Conservation (phyloP, 208 protist species). For the Wallacemonas rigidus region DNA sequence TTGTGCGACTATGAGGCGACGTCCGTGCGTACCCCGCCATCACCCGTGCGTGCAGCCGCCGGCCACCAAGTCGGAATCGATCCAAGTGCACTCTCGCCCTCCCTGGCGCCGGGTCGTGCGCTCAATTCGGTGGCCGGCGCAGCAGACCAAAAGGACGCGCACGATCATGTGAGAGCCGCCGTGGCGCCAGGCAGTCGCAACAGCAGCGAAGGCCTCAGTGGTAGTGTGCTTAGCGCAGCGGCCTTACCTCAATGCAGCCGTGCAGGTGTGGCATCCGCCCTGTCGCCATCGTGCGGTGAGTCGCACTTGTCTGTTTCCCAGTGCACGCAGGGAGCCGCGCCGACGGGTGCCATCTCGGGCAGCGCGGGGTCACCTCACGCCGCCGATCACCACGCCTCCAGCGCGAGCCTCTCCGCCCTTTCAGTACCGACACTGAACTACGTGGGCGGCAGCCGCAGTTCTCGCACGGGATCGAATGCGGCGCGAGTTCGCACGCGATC, state of each 20-base stretch:
- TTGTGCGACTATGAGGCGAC: constrained; percentile 66
- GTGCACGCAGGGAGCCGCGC: constrained; percentile 5
- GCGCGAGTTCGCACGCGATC: not conserved
- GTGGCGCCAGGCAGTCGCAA: not conserved
- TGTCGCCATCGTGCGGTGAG: not conserved
- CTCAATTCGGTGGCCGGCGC: not conserved
- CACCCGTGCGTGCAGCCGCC: not conserved
- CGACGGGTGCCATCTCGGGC: not conserved
- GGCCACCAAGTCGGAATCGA: too few relatives aligned
- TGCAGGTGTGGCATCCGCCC: not conserved
- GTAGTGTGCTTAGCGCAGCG: not conserved
- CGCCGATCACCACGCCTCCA: not conserved
- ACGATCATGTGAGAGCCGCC: not conserved
- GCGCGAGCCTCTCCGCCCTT: constrained; percentile 12
- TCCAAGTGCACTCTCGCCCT: not conserved
- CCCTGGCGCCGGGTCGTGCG: not conserved
- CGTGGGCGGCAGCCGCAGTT: not conserved
- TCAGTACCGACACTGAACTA: not conserved
- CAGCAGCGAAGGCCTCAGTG: constrained; percentile 15
- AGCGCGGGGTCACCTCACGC: not conserved
- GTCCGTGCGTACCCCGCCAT: not conserved
- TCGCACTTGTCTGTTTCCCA: constrained; percentile 9
- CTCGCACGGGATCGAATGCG: not conserved
- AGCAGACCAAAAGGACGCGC: not conserved
- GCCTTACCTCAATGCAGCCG: too few relatives aligned